Percentiles rank a stretch among this genome's conserved stretches.
Evolutionary conservation across 306 rosid genomes (phyloP).

Genomic region (Trichosanthes truncata): DNA sequence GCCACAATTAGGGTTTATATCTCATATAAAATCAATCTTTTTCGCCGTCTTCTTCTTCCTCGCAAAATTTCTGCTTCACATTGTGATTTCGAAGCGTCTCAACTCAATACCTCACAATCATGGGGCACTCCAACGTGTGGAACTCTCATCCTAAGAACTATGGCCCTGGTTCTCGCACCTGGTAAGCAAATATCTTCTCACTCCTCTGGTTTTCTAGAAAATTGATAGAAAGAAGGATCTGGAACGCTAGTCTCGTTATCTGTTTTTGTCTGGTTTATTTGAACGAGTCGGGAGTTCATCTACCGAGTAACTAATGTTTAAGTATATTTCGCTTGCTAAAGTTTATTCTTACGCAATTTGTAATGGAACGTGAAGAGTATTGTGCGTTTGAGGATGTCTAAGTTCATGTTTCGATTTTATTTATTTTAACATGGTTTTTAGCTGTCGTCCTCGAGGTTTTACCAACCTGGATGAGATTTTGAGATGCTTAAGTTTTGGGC

Average conservation of each 20-base stretch:
- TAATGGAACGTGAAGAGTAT: neutral
- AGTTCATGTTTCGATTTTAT: neutral
- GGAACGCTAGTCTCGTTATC: neutral
- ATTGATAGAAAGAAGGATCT: neutral
- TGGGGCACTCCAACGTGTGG: constrained; percentile 95
- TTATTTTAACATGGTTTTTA: neutral
- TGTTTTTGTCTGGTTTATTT: neutral
- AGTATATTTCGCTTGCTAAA: neutral
- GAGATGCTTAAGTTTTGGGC: neutral
- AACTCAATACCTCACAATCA: neutral
- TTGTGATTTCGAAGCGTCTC: neutral
- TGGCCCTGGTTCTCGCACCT: constrained; percentile 92
- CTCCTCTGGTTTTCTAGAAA: neutral
- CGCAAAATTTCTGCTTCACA: neutral
- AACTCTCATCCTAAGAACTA: constrained; percentile 88
- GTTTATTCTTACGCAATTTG: neutral
- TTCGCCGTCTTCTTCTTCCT: constrained; percentile 10
- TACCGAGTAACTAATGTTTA: too few relatives aligned
- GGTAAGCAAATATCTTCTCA: constrained; percentile 23
- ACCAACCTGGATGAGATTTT: neutral
- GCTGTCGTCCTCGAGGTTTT: neutral
- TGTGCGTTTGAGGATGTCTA: neutral
- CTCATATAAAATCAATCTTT: neutral
- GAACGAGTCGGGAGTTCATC: neutral
- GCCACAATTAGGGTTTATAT: constrained; percentile 3